Evolutionary conservation across 345 rosid species (phyloP).

Genomic region (Eucalyptus pauciflora): DNA sequence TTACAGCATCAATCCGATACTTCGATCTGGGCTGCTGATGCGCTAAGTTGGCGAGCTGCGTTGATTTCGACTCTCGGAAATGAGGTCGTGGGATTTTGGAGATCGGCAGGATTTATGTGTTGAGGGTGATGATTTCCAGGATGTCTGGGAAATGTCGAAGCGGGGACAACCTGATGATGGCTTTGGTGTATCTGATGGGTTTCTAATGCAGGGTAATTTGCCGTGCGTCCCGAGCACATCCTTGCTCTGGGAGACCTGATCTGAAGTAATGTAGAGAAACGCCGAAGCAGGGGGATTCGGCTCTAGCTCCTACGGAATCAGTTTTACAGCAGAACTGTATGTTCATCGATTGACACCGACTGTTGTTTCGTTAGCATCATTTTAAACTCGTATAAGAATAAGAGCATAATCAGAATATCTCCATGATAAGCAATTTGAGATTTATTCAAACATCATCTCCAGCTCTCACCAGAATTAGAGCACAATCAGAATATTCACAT

Average conservation of each 20-base stretch:
- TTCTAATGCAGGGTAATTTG: neutral
- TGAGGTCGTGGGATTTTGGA: neutral
- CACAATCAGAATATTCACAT: too few relatives aligned
- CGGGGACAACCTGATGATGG: neutral
- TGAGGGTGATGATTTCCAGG: neutral
- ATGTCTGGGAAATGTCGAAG: neutral
- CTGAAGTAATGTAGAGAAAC: neutral
- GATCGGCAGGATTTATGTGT: neutral
- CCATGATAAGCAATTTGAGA: too few relatives aligned
- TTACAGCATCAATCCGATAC: neutral
- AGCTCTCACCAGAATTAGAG: too few relatives aligned
- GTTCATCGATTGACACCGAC: neutral
- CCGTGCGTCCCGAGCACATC: neutral
- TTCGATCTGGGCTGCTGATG: neutral
- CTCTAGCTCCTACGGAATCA: neutral
- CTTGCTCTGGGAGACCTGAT: neutral
- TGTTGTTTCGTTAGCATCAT: neutral
- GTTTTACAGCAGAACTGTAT: neutral
- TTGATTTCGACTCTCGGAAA: neutral
- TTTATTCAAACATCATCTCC: too few relatives aligned
- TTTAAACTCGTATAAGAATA: neutral
- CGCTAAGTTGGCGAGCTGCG: neutral
- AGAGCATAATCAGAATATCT: too few relatives aligned
- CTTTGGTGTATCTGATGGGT: neutral
- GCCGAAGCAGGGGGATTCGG: neutral